A percentile compares a stretch with the other conserved stretches of the same genome.
Evolutionary conservation across 768 basidiomycete species (phyloP).

Genomic region (Lentinus brumalis): DNA sequence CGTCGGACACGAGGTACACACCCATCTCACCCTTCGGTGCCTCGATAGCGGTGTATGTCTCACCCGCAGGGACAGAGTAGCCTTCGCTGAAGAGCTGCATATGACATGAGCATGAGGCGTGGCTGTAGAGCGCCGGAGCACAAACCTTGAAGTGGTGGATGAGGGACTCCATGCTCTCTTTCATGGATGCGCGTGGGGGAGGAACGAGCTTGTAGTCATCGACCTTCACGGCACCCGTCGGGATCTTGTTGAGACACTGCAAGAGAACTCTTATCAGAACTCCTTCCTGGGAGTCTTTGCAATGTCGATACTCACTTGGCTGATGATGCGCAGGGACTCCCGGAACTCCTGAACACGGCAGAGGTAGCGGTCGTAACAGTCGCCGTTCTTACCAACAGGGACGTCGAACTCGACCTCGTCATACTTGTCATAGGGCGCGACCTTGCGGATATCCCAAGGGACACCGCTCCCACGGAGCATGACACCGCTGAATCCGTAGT

Average conservation of each 20-base stretch:
- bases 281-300: not conserved
- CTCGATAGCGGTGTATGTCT: constrained; percentile 97
- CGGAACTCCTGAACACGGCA: constrained; percentile 99
- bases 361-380: constrained; percentile 97
- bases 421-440: constrained; percentile 94
- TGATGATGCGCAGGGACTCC: constrained; percentile 87
- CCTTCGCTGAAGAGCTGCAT: constrained; percentile 91
- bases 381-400: constrained; percentile 95
- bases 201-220: constrained; percentile 98
- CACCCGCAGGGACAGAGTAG: constrained; percentile 92
- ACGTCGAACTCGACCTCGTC: constrained; percentile 97
- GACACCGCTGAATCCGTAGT: constrained; percentile 94
- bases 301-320: constrained; percentile 48
- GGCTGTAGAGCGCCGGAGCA: not conserved
- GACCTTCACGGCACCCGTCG: constrained; percentile 86
- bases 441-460: constrained; percentile 93
- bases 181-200: constrained; percentile 96
- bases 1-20: constrained; percentile 98
- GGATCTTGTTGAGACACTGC: constrained; percentile 97
- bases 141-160: constrained; percentile 97
- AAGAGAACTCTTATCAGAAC: not conserved
- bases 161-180: constrained; percentile 97
- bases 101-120: constrained; percentile 1
- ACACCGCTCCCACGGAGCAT: constrained; percentile 95
- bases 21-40: constrained; percentile 99